Percentiles rank a stretch among this genome's conserved stretches.
phyloP scores from a whole-genome alignment of 106 monocot genomes.

The Acorus gramineus region DNA sequence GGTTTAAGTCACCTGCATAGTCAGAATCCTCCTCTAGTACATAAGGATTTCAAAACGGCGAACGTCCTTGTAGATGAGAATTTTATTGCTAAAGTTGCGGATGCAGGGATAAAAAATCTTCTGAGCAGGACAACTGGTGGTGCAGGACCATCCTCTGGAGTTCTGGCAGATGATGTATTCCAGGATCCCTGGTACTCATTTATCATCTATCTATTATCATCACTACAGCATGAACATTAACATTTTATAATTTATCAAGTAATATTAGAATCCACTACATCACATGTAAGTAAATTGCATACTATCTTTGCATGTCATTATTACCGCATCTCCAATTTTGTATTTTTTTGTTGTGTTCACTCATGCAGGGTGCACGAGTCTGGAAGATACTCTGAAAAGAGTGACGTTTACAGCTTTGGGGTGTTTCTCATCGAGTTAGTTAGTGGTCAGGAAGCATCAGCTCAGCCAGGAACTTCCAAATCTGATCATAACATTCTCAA shows the following conservation, averaged over 20 bases:
- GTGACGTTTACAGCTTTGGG: constrained; percentile 94
- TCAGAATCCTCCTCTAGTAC: constrained; percentile 51
- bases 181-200: constrained; percentile 65
- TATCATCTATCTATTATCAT: constrained; percentile 1
- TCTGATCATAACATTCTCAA: constrained; percentile 50
- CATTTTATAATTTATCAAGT: too few species aligned
- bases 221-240: not conserved
- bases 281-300: too few species aligned
- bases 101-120: constrained; percentile 63
- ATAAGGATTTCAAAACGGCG: constrained; percentile 83
- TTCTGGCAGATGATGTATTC: constrained; percentile 47
- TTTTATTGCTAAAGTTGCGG: constrained; percentile 87
- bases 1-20: constrained; percentile 70
- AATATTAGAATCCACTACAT: too few species aligned
- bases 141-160: constrained; percentile 28
- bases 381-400: constrained; percentile 47
- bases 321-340: not conserved
- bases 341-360: not conserved
- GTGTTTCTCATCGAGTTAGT: constrained; percentile 87
- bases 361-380: constrained; percentile 46
- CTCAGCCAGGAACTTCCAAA: constrained; percentile 7
- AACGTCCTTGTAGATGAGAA: constrained; percentile 89
- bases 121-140: constrained; percentile 37
- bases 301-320: too few species aligned
- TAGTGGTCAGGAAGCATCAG: constrained; percentile 39